Evolutionary conservation across 1,284 basidiomycete species (phyloP), one percentile per base, ranked within the genome.

Genomic region (Cystobasidium sp.): DNA sequence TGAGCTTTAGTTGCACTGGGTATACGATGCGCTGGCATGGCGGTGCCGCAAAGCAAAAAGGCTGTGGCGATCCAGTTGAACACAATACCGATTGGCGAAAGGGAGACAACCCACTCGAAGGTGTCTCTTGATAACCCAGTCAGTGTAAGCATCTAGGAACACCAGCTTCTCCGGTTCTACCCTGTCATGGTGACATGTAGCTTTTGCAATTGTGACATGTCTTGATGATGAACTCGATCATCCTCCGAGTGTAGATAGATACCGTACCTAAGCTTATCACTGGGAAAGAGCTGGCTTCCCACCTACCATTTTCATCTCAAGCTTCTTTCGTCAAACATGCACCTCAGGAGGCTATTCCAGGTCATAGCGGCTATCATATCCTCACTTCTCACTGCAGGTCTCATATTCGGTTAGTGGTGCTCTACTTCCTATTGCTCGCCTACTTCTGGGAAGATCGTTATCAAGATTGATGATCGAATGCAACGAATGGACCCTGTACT

Each of bases 391-490:
- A 65, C 63, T 6, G 70, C 70, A 10, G 70, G 70, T 37, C 51
- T 73, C 14, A 73, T 73, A 49, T 73, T 73, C 63, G 70, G 70
- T 53, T 22, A 43, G 63, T 44, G 31, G 59, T 16, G 18, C 47
- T 51, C 47, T 51, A 51, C 47, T 20, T 51, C 47, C 14, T 16
- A 4, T 46, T 14, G 39, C 59, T 22, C 8, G 59, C 59, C 39
- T 10, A 16, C 31, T 20, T 51, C 20, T 12, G 37, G n/a, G 16
- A 22, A 49, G 61, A 9, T n/a, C 16, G 37, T 59, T 59, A 59
- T 59, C 56, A 41, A n/a, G 37, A 41, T 41, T 59, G 53, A 56
- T 53, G 64, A 52, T 55, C 47, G 64, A 18, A 56, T 68, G n/a
- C 55, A 18, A n/a, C 6, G 24, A n/a, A 12, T 56, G 39, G 7